Evolutionary conservation across 176 grass and related monocot species (phyloP), one percentile per base, ranked within the genome.

Genomic region (Oryza longistaminata): DNA sequence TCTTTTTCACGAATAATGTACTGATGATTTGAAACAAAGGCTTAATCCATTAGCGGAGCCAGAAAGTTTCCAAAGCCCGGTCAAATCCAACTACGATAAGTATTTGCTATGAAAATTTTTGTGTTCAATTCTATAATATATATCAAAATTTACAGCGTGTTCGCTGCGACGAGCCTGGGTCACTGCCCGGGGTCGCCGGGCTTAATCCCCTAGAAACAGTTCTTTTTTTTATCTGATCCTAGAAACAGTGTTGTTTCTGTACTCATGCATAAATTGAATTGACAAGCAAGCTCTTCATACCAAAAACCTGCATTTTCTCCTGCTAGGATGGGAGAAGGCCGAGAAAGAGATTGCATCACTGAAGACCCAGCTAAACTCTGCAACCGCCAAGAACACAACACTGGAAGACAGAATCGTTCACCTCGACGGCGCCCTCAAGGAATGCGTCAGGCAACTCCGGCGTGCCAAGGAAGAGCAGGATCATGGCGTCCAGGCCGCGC

Each of bases 261-360:
- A 62, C 27, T 61, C 19, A 65, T 80, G 12, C 26, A 25, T 83
- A 17, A 49, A 21, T 66, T 42, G 2, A 64, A 48, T 24, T n/a
- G 7, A 62, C 27, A 45, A 24, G 2, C 27, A 27, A 27, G 16
- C 13, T 74, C n/a, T 44, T 34, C 53, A 21, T 64, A 26, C 52
- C 43, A 25, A 64, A 42, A 64, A 43, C 64, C 49, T 71, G 21
- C 14, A 27, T 82, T 78, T 71, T 31, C 29, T 31, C 29, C 60
- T 68, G 22, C 2, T 68, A 97, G 94, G 93, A 77, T 99, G 93
- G 97, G 97, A 99, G 78, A 99, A 92, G 40, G 97, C 97, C 12
- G 86, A 94, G 75, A 91, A 89, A 73, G 93, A 99, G 87, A 92
- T 89, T 68, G 78, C 76, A 7, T 70, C 74, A 25, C 66, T 99